Base-by-base conservation (phyloP, 306 rosid species). In the Purshia tridentata region DNA sequence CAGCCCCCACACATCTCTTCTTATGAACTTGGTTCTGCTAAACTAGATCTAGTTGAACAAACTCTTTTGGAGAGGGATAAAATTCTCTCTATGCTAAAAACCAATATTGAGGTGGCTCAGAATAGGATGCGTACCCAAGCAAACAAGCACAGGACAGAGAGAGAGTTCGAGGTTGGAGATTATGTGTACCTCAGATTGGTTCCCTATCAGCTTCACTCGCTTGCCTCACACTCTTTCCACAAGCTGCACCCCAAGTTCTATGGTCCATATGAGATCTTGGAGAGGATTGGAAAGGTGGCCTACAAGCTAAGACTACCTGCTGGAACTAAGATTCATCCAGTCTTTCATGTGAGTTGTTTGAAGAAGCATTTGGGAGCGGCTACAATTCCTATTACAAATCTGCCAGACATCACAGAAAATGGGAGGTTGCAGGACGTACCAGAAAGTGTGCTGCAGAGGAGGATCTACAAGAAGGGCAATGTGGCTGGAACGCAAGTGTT, bases 341-440 rank as follows among this genome's bases (percentile, higher is more conserved):
- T 51, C 0, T 51, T 51, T 18, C 55, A 51, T 51, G 55, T 16
- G 2, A 14, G 8, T 13, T 51, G 20, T 8, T 8, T 51, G 0
- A 51, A 51, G 55, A 51, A 51, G 6, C 55, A 51, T 16, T 4
- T 51, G 8, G 20, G 55, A 15, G 16, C 19, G 4, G 4, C 55
- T 19, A 15, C 15, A 1, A 4, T 29, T 29, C 35, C 2, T 29
- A 29, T 29, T 29, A 0, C 55, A 14, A 2, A 3, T 8, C n/a
- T 15, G 4, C 19, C 55, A 1, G 8, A 4, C 16, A 18, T 51
- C 4, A 15, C 6, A 1, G 18, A 51, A 3, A 3, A 6, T 5
- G 55, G 6, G 1, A 0, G 5, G 2, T 14, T 2, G 16, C 0
- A 51, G 5, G 16, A 0, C 1, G 7, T 14, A 1, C 55, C 55